Base-by-base conservation (phyloP, 2,329 filamentous ascomycete species). In the Myriosclerotinia curreyana region DNA sequence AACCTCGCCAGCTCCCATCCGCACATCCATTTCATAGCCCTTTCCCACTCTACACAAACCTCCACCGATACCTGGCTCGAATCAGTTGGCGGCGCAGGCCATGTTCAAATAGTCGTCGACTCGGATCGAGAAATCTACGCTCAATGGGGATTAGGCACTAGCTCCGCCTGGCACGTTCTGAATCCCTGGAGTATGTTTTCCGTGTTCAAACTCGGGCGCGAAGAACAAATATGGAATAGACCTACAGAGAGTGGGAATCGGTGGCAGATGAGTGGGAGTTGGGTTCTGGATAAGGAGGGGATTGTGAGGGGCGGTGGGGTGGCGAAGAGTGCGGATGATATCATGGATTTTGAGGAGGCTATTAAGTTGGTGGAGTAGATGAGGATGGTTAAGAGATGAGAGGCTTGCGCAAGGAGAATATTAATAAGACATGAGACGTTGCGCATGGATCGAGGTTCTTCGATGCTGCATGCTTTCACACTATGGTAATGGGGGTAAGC, bases 201-300 rank as follows among this genome's bases (percentile, higher is more conserved):
- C n/a, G 81, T 82, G 2, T 83, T 83, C 66, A 81, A 77, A 64
- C 76, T 91, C 34, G 85, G 82, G 15, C 82, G 79, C 66, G 77
- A 82, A 56, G 86, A 91, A 72, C 82, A 84, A 17, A 88, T 91
- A 68, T 87, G 83, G 81, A 87, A 87, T 72, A 76, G 83, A 31
- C 80, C 84, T 3, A 86, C 85, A 2, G 84, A 88, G 75, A 88
- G 83, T 71, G 88, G 88, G 48, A 85, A 77, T 68, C 76, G 86
- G 60, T 91, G 88, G 88, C 88, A 91, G 80, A 87, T 78, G 34
- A 79, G 82, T 53, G 88, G 88, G 36, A 83, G 82, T 36, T 91
- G 86, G 76, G 86, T 83, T 2, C 76, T 88, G 36, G 84, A 86
- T 71, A 71, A 71, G 7, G 73, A 78, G 36, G 84, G 84, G 2